These are phyloP conservation scores for Calycina marina DNA, from an alignment of 2,329 filamentous ascomycete species.

Conservation along the genomic window DNA sequence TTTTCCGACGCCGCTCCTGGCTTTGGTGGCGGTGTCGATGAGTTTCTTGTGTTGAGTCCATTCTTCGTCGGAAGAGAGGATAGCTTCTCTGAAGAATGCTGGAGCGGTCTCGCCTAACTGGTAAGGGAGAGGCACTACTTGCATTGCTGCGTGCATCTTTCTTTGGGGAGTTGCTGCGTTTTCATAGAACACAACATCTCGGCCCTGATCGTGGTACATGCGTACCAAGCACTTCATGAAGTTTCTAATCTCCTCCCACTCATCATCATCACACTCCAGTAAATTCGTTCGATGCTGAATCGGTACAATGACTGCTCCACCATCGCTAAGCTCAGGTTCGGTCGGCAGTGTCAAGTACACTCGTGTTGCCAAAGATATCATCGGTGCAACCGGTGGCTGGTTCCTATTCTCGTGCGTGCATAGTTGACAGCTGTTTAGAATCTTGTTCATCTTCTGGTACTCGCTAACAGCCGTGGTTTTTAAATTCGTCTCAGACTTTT, in stretches of 20 bases:
- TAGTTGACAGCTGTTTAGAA: slow-evolving; percentile 76
- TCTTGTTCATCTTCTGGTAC: slow-evolving; percentile 76
- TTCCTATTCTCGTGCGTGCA: slow-evolving; percentile 82
- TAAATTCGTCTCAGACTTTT: slow-evolving; percentile 76
- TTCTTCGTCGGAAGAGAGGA: slow-evolving; percentile 75
- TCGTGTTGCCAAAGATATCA: slow-evolving; percentile 74
- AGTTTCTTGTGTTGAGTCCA: slow-evolving; percentile 94
- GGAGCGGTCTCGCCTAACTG: slow-evolving; percentile 83
- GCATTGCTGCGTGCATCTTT: slow-evolving; percentile 72
- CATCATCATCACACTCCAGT: slow-evolving; percentile 95
- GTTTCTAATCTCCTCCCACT: slow-evolving; percentile 98
- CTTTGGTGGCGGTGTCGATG: slow-evolving; percentile 65
- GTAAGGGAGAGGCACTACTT: slow-evolving; percentile 77
- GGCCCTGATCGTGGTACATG: slow-evolving; percentile 87
- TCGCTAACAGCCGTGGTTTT: slow-evolving; percentile 78
- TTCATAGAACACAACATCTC: slow-evolving; percentile 93
- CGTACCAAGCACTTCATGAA: slow-evolving; percentile 96
- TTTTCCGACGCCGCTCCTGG: slow-evolving; percentile 58
- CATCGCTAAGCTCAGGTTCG: slow-evolving; percentile 71
- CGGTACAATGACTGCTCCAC: slow-evolving; percentile 78
- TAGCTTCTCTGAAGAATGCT: slow-evolving; percentile 90
- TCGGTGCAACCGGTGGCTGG: slow-evolving; percentile 63
- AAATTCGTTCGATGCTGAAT: slow-evolving; percentile 78
- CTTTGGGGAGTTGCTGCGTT: slow-evolving; percentile 74
- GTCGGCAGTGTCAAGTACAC: slow-evolving; percentile 82